A percentile compares a stretch with the other conserved stretches of the same genome.
Conservation (phyloP, 2,329 filamentous ascomycete species). For the Curvularia spicifera region DNA sequence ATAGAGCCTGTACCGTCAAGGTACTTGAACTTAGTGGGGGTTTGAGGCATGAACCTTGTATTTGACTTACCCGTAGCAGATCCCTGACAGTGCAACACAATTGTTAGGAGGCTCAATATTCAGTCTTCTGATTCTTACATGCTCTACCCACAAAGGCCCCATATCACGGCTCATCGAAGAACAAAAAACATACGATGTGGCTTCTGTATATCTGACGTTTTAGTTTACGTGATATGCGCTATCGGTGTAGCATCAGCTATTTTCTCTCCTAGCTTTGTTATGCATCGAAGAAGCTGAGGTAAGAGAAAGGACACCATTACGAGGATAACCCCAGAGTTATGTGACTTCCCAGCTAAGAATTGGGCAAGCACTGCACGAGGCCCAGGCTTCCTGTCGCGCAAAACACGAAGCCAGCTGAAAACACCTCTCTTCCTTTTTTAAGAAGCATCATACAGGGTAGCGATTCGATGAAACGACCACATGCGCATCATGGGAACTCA, state of each 20-base stretch:
- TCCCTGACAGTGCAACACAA: not conserved
- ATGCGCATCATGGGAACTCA: constrained; percentile 7
- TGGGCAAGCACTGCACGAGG: constrained; percentile 8
- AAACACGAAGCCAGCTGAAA: constrained; percentile 5
- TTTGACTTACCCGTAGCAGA: not conserved
- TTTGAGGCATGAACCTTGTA: not conserved
- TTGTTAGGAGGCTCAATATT: not conserved
- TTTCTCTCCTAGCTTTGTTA: not conserved
- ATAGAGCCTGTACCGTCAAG: not conserved
- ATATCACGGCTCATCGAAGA: not conserved
- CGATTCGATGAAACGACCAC: constrained; percentile 5
- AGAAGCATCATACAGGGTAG: constrained; percentile 5
- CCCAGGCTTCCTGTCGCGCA: not conserved
- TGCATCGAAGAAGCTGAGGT: not conserved
- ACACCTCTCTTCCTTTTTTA: constrained; percentile 8
- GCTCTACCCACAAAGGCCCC: not conserved
- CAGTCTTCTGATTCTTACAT: not conserved
- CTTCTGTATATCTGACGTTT: not conserved
- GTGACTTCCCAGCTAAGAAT: constrained; percentile 6
- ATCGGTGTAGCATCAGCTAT: not conserved
- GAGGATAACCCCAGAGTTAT: constrained; percentile 10
- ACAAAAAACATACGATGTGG: not conserved
- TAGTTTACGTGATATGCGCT: not conserved
- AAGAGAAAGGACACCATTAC: not conserved
- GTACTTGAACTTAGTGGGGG: not conserved